Base-by-base conservation (phyloP, 2,329 filamentous ascomycete species). In the Periconia sp. region DNA sequence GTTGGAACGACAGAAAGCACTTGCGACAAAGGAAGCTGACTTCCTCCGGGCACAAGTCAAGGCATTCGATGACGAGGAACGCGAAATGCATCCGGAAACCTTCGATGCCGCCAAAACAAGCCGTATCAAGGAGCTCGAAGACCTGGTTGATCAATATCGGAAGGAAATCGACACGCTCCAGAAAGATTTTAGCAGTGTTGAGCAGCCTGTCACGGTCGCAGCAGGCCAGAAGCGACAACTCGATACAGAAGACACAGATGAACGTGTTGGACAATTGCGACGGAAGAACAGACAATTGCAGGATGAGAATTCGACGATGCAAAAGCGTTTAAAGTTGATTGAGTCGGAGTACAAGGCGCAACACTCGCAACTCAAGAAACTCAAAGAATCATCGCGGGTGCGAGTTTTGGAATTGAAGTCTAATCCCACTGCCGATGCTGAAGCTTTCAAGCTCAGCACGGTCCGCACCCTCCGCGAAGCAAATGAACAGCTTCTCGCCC, bases 31-130 rank as follows among this genome's bases (percentile, higher is more conserved):
- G 64, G 95, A 99, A 66, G 89, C 94, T 0, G 92, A 96, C 56
- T 96, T 95, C 65, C 80, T 99, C 5, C 88, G 94, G 16, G 92
- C 90, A 0, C 94, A 99, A 69, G 79, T 97, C 40, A 92, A 92
- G 71, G 87, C 88, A 0, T 74, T 95, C 47, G 89, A 97, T 60
- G 82, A 84, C 1, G 94, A 99, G 69, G 92, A 97, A 59, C 83
- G 84, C 39, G 92, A 92, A 0, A 88, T 96, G 73, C 85, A 92
- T 41, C 84, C 89, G 0, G 88, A 90, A 23, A 84, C 82, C 30
- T 86, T 88, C 40, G 89, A 99, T 59, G 82, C 87, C 54, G 79
- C 84, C 15, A 92, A 91, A 51, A 75, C 80, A 0, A 79, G 86
- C 49, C 86, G 90, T 16, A 86, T 96, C 13, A 81, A 86, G 36